Evolutionary conservation across 768 basidiomycete species (phyloP).

Genomic region (Glaciozyma martinii): DNA sequence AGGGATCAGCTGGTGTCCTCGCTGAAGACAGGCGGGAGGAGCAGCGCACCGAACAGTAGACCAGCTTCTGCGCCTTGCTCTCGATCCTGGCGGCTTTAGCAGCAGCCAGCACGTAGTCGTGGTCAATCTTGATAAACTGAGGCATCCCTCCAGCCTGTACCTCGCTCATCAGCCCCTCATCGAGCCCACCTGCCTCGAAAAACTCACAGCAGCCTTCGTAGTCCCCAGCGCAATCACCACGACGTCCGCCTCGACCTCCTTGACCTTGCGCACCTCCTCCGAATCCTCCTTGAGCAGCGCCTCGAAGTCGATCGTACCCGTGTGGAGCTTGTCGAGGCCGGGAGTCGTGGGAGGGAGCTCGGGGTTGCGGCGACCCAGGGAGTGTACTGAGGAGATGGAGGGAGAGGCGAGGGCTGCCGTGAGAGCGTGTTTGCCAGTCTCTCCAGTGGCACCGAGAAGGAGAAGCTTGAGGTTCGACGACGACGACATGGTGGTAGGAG

Average conservation of each 20-base stretch:
- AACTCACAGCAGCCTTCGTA: slow-evolving; percentile 51
- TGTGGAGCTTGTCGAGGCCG: slow-evolving; percentile 46
- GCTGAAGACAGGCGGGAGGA: slow-evolving; percentile 40
- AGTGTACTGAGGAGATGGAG: slow-evolving; percentile 54
- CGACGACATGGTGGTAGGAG: too few relatives aligned
- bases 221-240: slow-evolving; percentile 70
- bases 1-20: slow-evolving; percentile 45
- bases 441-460: slow-evolving; percentile 66
- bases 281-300: slow-evolving; percentile 60
- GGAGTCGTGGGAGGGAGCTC: slow-evolving; percentile 42
- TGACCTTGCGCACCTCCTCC: slow-evolving; percentile 49
- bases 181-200: slow-evolving; percentile 64
- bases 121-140: slow-evolving; percentile 66
- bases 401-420: slow-evolving; percentile 53
- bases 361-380: slow-evolving; percentile 61
- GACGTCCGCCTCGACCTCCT: slow-evolving; percentile 55
- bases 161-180: slow-evolving; percentile 46
- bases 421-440: slow-evolving; percentile 56
- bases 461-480: slow-evolving; percentile 33
- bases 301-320: slow-evolving; percentile 35
- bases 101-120: slow-evolving; percentile 52
- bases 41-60: slow-evolving; percentile 54
- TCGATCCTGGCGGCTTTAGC: slow-evolving; percentile 56
- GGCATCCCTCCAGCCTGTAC: slow-evolving; percentile 53
- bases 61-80: slow-evolving; percentile 51